A percentile compares a stretch with the other conserved stretches of the same genome.
phyloP scores from a whole-genome alignment of 768 basidiomycete genomes.

The Mycena rebaudengoi region DNA sequence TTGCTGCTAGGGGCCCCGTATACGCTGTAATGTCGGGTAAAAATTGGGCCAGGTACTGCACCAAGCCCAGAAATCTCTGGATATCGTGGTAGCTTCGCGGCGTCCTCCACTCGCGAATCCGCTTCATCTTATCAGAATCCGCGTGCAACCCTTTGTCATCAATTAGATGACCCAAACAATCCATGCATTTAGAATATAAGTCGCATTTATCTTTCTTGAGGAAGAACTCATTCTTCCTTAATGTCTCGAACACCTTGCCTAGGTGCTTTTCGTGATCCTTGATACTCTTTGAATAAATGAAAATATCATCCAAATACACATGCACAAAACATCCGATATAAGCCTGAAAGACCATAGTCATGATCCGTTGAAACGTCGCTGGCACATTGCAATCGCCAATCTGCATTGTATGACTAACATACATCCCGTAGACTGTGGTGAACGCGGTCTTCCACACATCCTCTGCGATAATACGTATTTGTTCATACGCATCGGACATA shows the following conservation, averaged over 20 bases:
- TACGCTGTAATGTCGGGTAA: conserved; percentile 45
- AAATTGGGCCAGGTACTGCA: conserved; percentile 43
- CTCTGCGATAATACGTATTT: conserved; percentile 33
- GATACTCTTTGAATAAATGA: conserved; percentile 40
- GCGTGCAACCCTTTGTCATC: conserved; percentile 41
- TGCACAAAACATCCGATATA: conserved; percentile 39
- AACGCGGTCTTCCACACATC: conserved; percentile 38
- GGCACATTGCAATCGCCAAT: conserved; percentile 50
- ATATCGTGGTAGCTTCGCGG: conserved; percentile 37
- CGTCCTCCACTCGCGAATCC: conserved; percentile 37
- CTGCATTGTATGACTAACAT: conserved; percentile 44
- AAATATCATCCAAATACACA: conserved; percentile 48
- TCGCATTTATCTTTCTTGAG: conserved; percentile 38
- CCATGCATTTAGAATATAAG: conserved; percentile 30
- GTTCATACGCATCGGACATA: conserved; percentile 44
- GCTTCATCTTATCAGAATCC: conserved; percentile 39
- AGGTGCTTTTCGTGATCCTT: conserved; percentile 43
- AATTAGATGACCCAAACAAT: conserved; percentile 44
- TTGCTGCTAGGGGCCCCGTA: conserved; percentile 38
- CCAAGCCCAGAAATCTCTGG: conserved; percentile 41
- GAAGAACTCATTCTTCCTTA: conserved; percentile 35
- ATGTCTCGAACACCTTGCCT: conserved; percentile 28
- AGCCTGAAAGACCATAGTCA: conserved; percentile 39
- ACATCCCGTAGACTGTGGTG: conserved; percentile 54
- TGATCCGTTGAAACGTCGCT: conserved; percentile 46